Evolutionary conservation across 306 rosid species (phyloP).

Genomic region (Sphenostylis stenocarpa): DNA sequence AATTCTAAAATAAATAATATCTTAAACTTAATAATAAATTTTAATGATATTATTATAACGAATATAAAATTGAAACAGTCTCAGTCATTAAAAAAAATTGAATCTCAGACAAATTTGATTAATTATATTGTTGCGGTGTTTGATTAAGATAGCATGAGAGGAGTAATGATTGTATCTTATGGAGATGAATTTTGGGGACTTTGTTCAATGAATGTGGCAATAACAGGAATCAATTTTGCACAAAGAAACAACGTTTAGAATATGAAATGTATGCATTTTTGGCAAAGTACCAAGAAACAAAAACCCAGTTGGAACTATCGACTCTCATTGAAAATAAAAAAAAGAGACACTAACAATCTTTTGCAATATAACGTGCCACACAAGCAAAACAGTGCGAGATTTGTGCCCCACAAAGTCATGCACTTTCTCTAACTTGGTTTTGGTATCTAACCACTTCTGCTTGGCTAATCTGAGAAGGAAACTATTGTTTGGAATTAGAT

Average conservation of each 20-base stretch:
- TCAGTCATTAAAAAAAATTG: too few relatives aligned
- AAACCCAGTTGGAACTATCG: constrained; percentile 10
- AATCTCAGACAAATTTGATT: too few relatives aligned
- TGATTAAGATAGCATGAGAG: neutral
- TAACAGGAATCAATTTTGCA: constrained; percentile 25
- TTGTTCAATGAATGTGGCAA: neutral
- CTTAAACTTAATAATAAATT: too few relatives aligned
- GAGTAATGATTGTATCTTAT: neutral
- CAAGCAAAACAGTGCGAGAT: neutral
- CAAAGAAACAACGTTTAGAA: constrained; percentile 35
- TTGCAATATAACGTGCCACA: constrained; percentile 21
- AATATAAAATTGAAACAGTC: too few relatives aligned
- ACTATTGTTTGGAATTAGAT: neutral
- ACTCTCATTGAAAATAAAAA: constrained; percentile 29
- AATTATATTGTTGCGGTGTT: too few relatives aligned
- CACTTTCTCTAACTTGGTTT: constrained; percentile 22
- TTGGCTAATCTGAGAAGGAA: neutral
- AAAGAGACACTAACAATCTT: neutral
- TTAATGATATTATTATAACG: too few relatives aligned
- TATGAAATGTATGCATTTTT: constrained; percentile 44
- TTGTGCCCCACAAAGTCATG: constrained; percentile 25
- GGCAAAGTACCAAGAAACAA: neutral
- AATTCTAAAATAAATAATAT: too few relatives aligned
- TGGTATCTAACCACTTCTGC: neutral
- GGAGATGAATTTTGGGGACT: neutral